Evolutionary conservation across 1,284 basidiomycete genomes (phyloP), one percentile per base, ranked within the genome.

Genomic region (Amylostereum areolatum): DNA sequence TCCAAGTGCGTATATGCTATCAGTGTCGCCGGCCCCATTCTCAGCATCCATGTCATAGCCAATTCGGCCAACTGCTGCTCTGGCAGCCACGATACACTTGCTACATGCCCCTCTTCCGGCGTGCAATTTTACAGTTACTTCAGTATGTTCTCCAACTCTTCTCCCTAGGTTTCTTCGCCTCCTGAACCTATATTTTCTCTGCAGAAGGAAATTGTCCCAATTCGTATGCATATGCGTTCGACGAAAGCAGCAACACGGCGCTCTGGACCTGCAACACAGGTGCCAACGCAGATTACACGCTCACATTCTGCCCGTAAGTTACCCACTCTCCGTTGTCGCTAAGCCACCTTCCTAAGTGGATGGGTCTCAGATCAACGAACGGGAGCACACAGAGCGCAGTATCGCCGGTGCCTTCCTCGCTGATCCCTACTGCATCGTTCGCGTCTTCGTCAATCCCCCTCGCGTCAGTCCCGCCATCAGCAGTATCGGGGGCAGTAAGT

Each of bases 1-100:
- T 57, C 72, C 67, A 40, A 31, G 72, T 71, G 54, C 11, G 63
- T 58, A 31, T 8, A 12, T 18, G 18, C 18, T 18, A 18, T 18
- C 18, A 18, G 18, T 18, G 18, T 18, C 43, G 31, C 29, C 6
- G 27, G 4, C 35, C 30, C 12, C 27, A 25, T 1, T 37, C 32
- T 11, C 12, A 5, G 36, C n/a, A 37, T 18, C 24, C 25, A 42
- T 10, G 27, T 43, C 4, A 33, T 45, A 74, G 71, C 55, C 24
- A 69, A 80, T 63, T 75, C 73, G 27, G 57, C 69, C 31, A 78
- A 79, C 62, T 82, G 80, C 67, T 81, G 79, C 69, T 70, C 73
- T 35, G 80, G 80, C n/a, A 60, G 54, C 5, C 65, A 73, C 64
- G 66, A 68, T 59, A 80, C 73, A 9, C 62, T 75, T 0, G 66